A percentile compares a stretch with the other conserved stretches of the same genome.
Evolutionary conservation across 768 basidiomycete species (phyloP).

Genomic region (Tricholoma sp.): DNA sequence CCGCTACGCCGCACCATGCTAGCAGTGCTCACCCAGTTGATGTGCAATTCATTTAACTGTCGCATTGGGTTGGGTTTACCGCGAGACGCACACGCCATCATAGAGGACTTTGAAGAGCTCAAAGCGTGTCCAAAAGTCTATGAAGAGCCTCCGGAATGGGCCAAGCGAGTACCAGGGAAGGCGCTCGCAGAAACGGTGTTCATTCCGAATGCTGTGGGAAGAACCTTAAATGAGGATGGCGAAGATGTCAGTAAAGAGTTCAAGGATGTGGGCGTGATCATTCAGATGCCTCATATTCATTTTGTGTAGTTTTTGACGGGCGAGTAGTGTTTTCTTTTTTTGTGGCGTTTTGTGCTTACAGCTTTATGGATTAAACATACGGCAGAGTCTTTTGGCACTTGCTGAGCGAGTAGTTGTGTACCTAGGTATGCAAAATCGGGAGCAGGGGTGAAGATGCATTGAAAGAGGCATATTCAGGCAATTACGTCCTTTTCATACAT

Average conservation of each 20-base stretch:
- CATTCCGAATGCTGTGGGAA: conserved; percentile 14
- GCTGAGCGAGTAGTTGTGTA: no score
- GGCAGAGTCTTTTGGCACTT: no score
- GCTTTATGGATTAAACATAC: no score
- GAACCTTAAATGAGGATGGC: background rate
- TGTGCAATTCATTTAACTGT: conserved; percentile 24
- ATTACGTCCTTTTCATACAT: no score
- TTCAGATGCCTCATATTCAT: background rate
- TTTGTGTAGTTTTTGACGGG: background rate
- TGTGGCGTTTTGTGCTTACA: no score
- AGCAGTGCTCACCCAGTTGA: conserved; percentile 21
- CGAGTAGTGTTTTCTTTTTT: no score
- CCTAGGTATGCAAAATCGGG: no score
- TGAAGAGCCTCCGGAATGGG: conserved; percentile 25
- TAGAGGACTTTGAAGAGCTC: conserved; percentile 27
- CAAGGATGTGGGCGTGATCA: background rate
- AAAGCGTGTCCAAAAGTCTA: conserved; percentile 21
- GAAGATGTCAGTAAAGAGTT: background rate
- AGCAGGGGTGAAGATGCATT: no score
- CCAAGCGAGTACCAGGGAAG: conserved; percentile 9
- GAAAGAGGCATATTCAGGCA: no score
- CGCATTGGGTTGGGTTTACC: conserved; percentile 26
- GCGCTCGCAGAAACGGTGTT: conserved; percentile 13
- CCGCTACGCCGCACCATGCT: conserved; percentile 21
- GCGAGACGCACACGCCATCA: conserved; percentile 27